These are phyloP conservation scores for Chaetomium globosum DNA, from an alignment of 2,329 filamentous ascomycete species.

Conservation along the genomic window DNA sequence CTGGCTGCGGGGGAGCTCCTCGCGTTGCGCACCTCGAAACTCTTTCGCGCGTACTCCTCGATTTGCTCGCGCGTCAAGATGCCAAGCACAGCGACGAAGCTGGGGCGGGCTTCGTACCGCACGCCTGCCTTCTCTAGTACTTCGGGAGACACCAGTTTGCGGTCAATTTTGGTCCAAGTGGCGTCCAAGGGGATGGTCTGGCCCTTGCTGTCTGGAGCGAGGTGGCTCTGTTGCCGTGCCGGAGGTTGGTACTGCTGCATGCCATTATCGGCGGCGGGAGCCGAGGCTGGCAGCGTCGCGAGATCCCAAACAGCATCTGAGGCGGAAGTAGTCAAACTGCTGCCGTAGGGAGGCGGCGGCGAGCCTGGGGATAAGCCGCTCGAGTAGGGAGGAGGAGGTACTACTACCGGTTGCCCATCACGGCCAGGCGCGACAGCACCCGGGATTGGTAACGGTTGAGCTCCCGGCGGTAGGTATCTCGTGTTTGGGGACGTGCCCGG, in stretches of 20 bases:
- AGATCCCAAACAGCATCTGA: conserved; percentile 26
- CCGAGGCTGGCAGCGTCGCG: conserved; percentile 38
- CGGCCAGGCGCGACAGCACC: conserved; percentile 27
- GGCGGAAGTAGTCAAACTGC: conserved; percentile 39
- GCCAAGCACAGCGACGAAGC: conserved; percentile 63
- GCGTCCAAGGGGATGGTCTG: conserved; percentile 60
- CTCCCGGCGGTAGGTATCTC: conserved; percentile 43
- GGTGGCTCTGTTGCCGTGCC: conserved; percentile 40
- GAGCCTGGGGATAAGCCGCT: conserved; percentile 28
- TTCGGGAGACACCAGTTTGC: conserved; percentile 60
- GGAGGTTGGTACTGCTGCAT: conserved; percentile 33
- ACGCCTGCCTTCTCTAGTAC: conserved; percentile 58
- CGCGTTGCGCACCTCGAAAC: conserved; percentile 51
- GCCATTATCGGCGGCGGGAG: conserved; percentile 33
- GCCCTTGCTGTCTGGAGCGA: conserved; percentile 61
- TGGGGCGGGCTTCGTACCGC: conserved; percentile 62
- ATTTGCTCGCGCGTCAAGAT: conserved; percentile 57
- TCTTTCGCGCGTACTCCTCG: conserved; percentile 53
- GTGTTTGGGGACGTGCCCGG: conserved; percentile 42
- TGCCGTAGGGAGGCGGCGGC: conserved; percentile 43
- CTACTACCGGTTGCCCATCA: conserved; percentile 41
- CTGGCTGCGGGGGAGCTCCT: conserved; percentile 35
- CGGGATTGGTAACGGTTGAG: conserved; percentile 41
- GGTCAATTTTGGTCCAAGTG: conserved; percentile 61
- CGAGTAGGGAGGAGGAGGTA: conserved; percentile 35